Evolutionary conservation across 768 basidiomycete genomes (phyloP), one percentile per base, ranked within the genome.

Genomic region (Candolleomyces eurysporus): DNA sequence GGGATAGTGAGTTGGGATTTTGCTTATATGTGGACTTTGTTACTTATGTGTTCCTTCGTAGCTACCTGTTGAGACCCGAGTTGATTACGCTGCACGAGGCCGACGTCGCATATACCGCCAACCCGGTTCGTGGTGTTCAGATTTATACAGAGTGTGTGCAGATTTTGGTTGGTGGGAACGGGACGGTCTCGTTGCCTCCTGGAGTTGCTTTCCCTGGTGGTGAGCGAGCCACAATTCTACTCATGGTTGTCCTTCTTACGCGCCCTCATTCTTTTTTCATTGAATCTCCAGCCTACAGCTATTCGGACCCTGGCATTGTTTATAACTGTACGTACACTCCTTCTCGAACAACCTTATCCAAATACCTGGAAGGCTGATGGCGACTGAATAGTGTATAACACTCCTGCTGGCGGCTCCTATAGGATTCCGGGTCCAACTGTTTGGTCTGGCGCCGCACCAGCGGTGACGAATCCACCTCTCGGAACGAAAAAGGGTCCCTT

Each of bases 91-190:
- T 75, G 6, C 74, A 75, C 62, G 75, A 75, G 59, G 73, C 69
- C 39, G 67, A 76, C 32, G 67, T 70, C 7, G 64, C 71, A 5
- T 75, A 74, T 52, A 64, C 65, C 26, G 49, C 64, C 26, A 74
- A 75, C 60, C 59, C 67, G 16, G 64, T 74, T 21, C 75, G 81
- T n/a, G 82, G 81, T 13, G 78, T 79, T 13, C 82, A 82, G 70
- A 73, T 79, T 62, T 82, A 82, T 70, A 79, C 79, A 71, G 78
- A 76, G 55, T 84, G 82, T 71, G 78, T 71, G 62, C 81, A 83
- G 66, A 71, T 82, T 61, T 40, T 32, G 14, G 61, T 61, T 22
- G 46, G 48, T 43, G 61, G 61, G 19, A 61, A 51, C 56, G 55
- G 61, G 6, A 74, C 67, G 48, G 74, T 83, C 40, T 76, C 78